Evolutionary conservation across 371 early-diverging fungal species (phyloP).

Genomic region (Entomophthora muscae): DNA sequence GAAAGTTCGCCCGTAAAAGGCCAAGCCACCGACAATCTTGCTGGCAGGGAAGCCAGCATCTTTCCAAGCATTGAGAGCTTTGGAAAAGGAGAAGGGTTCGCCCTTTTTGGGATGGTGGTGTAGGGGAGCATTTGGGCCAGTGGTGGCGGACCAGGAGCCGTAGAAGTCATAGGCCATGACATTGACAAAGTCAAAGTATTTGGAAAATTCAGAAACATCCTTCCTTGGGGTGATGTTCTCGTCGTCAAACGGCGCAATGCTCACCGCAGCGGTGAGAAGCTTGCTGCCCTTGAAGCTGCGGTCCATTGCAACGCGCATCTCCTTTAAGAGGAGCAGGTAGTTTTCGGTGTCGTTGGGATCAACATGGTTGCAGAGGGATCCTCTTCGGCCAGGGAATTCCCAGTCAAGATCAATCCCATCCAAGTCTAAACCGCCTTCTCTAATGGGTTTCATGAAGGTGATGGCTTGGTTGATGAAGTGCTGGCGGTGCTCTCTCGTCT

Average conservation of each 20-base stretch:
- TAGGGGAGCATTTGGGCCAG: constrained; percentile 48
- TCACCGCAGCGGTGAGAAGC: constrained; percentile 48
- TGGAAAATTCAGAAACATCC: constrained; percentile 35
- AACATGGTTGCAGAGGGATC: constrained; percentile 41
- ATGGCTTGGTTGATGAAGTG: not conserved
- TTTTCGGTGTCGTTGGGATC: constrained; percentile 32
- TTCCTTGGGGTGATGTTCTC: constrained; percentile 26
- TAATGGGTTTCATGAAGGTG: constrained; percentile 9
- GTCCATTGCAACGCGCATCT: constrained; percentile 39
- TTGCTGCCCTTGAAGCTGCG: constrained; percentile 14
- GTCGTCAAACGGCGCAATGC: constrained; percentile 39
- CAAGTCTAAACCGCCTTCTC: constrained; percentile 16
- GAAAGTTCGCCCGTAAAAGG: constrained; percentile 35
- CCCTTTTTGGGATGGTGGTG: constrained; percentile 21
- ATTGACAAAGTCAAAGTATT: constrained; percentile 33
- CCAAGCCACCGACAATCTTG: constrained; percentile 35
- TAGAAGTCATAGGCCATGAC: constrained; percentile 35
- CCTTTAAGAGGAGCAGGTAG: constrained; percentile 33
- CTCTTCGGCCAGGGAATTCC: constrained; percentile 65
- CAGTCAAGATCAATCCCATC: constrained; percentile 39
- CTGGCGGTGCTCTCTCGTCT: constrained; percentile 6
- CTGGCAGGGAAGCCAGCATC: constrained; percentile 33
- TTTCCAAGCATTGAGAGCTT: constrained; percentile 25
- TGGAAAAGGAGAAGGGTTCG: constrained; percentile 11
- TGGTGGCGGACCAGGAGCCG: constrained; percentile 33